Base-by-base conservation (phyloP, 768 basidiomycete species). In the Xerocomus potaroensis region DNA sequence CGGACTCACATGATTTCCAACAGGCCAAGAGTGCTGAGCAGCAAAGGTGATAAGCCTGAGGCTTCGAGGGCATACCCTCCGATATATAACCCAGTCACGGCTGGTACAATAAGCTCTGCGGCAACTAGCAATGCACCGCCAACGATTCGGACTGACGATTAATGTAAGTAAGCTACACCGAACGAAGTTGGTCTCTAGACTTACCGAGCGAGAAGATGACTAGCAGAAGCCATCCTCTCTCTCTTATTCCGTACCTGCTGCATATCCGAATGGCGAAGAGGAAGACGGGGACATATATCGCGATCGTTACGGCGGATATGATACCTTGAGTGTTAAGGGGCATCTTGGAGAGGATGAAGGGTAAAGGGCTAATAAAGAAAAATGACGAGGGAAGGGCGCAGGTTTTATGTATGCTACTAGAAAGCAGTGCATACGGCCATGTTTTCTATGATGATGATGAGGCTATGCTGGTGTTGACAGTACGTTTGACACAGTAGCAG, bases 201-300 rank as follows among this genome's bases (percentile, higher is more conserved):
- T 59, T 50, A 83, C 83, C 63, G 35, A 76, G 50, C 10, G 81
- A 73, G 50, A 87, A 83, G 11, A 83, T 64, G 36, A 77, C 69
- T n/a, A 86, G 70, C 51, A 78, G 77, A n/a, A 85, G 62, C 82
- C 82, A 87, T 48, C 81, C 84, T 24, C 74, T 78, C 61, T 81
- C 76, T 34, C 74, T 70, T 47, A 76, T 63, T 54, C 83, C 78
- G 69, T 85, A 80, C 26, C 72, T 77, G 41, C 72, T 57, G 39
- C 73, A 64, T 38, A 83, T 62, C 33, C 72, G 59, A 39, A 74
- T 24, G 1, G 78, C 70, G 30, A 81, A 43, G 42, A 69, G 50
- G 18, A 76, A 61, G 55, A 85, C 61, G 22, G 83, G 85, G 23
- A 74, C 57, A 62, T 84, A 87, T 50, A 81, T 75, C 12, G 65